Evolutionary conservation across 1,139 yeast genomes (phyloP).

Genomic region (Eremothecium cymbalariae): DNA sequence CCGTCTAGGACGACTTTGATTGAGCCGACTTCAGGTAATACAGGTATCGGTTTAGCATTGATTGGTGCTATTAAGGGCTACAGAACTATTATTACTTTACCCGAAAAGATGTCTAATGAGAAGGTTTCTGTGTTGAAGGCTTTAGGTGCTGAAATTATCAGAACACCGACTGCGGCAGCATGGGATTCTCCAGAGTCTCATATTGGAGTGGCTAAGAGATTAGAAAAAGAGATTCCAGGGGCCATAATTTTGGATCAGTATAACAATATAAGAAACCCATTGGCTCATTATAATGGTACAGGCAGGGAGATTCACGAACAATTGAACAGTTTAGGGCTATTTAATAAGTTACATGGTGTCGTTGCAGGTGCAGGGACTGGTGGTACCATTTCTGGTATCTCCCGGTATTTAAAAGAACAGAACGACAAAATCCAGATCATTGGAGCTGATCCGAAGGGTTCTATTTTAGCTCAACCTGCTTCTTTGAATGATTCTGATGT

Average conservation of each 20-base stretch:
- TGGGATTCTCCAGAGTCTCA: conserved; percentile 92
- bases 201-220: conserved; percentile 76
- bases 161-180: conserved; percentile 91
- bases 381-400: conserved; percentile 58
- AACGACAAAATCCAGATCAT: conserved; percentile 53
- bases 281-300: conserved; percentile 78
- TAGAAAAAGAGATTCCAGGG: conserved; percentile 79
- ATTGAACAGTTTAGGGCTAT: conserved; percentile 34
- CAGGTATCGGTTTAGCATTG: conserved; percentile 83
- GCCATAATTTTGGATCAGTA: conserved; percentile 83
- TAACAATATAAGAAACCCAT: conserved; percentile 69
- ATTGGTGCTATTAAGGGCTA: conserved; percentile 85
- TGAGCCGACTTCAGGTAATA: conserved; percentile 85
- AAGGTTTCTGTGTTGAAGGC: conserved; percentile 85
- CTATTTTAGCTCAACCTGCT: conserved; percentile 77
- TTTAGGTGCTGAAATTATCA: conserved; percentile 80
- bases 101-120: conserved; percentile 90
- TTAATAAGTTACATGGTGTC: conserved; percentile 62
- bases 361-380: conserved; percentile 76
- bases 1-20: conserved; percentile 74
- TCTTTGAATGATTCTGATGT: conserved; percentile 50
- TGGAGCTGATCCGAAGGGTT: conserved; percentile 85
- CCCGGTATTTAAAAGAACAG: conserved; percentile 67
- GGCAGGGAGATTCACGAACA: conserved; percentile 85
- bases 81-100: conserved; percentile 79